Percentiles rank a stretch among this genome's conserved stretches.
These are phyloP conservation scores for Botryosphaeria dothidea DNA, from an alignment of 2,329 filamentous ascomycete genomes.

Conservation along the genomic window DNA sequence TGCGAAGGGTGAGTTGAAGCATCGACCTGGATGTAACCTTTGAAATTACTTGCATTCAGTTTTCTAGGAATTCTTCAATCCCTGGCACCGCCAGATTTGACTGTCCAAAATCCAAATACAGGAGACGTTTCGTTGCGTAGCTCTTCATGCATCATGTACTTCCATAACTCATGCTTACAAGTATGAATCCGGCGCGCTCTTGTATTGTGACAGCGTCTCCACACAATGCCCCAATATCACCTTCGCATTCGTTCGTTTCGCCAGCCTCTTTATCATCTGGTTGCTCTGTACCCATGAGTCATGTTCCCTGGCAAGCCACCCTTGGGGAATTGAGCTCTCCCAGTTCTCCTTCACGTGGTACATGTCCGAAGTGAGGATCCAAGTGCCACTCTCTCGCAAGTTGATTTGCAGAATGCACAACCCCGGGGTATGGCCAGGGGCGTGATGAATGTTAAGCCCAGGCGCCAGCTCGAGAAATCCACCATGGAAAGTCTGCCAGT, in stretches of 20 bases:
- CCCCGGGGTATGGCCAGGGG: slow-evolving; percentile 39
- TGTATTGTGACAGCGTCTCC: slow-evolving; percentile 28
- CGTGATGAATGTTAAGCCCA: slow-evolving; percentile 35
- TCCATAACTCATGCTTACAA: slow-evolving; percentile 17
- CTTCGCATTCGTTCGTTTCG: slow-evolving; percentile 28
- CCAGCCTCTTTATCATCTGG: slow-evolving; percentile 32
- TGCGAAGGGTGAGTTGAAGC: too few species aligned
- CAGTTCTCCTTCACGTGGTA: slow-evolving; percentile 41
- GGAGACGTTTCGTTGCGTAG: too few species aligned
- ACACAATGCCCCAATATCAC: slow-evolving; percentile 33
- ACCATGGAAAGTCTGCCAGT: slow-evolving; percentile 39
- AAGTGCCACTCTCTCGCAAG: slow-evolving; percentile 34
- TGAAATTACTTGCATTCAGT: too few species aligned
- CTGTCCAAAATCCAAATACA: too few species aligned
- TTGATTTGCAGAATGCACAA: slow-evolving; percentile 40
- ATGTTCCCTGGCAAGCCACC: slow-evolving; percentile 40
- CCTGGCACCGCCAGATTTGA: too few species aligned
- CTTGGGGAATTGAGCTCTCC: slow-evolving; percentile 34
- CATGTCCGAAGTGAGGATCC: slow-evolving; percentile 41
- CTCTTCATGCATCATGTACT: too few species aligned
- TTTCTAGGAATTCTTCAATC: too few species aligned
- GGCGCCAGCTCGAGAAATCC: slow-evolving; percentile 34
- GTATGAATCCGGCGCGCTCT: slow-evolving; percentile 31
- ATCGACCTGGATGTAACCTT: too few species aligned
- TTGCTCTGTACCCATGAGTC: slow-evolving; percentile 34